Conservation (phyloP, 2,329 filamentous ascomycete species). For the Nannizziopsis arthrosporioides region DNA sequence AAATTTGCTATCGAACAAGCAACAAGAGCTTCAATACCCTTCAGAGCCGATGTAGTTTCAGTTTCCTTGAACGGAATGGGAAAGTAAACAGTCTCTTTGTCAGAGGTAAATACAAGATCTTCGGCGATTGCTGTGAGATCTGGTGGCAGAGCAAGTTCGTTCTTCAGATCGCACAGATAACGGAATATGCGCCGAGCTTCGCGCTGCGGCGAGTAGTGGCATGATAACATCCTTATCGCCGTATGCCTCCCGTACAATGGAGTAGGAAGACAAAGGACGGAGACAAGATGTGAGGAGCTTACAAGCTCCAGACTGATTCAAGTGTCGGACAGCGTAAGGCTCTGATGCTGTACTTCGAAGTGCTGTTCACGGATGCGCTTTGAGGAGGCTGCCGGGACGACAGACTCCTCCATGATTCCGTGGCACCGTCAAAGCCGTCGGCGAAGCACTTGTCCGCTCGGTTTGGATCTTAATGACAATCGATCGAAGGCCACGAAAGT, state of each 20-base stretch:
- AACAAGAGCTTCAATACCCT: conserved; percentile 49
- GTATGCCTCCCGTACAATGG: neutral
- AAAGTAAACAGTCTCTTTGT: conserved; percentile 29
- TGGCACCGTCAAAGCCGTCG: too few relatives aligned
- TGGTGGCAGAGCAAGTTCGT: conserved; percentile 24
- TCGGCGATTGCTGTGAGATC: conserved; percentile 25
- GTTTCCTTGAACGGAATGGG: conserved; percentile 43
- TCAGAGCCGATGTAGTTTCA: conserved; percentile 44
- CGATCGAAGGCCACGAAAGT: too few relatives aligned
- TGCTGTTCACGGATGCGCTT: too few relatives aligned
- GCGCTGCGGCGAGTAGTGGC: conserved; percentile 6
- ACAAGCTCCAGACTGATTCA: too few relatives aligned
- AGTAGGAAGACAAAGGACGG: too few relatives aligned
- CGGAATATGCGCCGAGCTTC: conserved; percentile 31
- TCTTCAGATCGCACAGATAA: conserved; percentile 26
- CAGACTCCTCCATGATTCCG: too few relatives aligned
- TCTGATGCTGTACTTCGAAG: too few relatives aligned
- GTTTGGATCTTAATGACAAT: too few relatives aligned
- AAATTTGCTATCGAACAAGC: conserved; percentile 50
- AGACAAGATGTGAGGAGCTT: too few relatives aligned
- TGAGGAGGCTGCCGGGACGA: too few relatives aligned
- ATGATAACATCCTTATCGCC: neutral
- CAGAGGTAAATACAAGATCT: conserved; percentile 28
- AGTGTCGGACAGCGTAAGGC: too few relatives aligned
- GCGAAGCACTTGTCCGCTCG: too few relatives aligned